Percentiles rank a stretch among this genome's conserved stretches.
These are phyloP conservation scores for Fusarium fracticaudum DNA, from an alignment of 2,329 filamentous ascomycete species.

Conservation along the genomic window DNA sequence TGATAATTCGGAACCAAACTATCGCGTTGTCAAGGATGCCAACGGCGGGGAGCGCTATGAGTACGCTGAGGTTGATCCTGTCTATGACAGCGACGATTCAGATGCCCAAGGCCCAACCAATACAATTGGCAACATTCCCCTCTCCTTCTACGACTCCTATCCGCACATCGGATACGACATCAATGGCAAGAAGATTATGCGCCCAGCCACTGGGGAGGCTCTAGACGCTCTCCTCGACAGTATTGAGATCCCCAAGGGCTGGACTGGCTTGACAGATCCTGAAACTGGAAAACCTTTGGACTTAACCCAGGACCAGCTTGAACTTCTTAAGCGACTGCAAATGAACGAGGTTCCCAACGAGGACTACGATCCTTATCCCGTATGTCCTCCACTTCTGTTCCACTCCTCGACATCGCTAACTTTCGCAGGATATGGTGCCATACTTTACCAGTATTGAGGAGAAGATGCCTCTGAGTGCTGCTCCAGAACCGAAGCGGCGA, in stretches of 20 bases:
- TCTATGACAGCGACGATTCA: conserved; percentile 95
- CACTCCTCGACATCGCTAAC: conserved; percentile 11
- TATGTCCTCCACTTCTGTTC: conserved; percentile 50
- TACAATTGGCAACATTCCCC: conserved; percentile 93
- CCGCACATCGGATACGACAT: conserved; percentile 99
- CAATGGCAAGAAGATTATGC: conserved; percentile 97
- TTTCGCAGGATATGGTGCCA: conserved; percentile 78
- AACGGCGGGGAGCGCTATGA: conserved; percentile 92
- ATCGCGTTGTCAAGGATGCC: conserved; percentile 76
- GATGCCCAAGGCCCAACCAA: conserved; percentile 83
- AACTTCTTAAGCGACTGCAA: conserved; percentile 87
- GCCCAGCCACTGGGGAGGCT: conserved; percentile 92
- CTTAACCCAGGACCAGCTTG: conserved; percentile 86
- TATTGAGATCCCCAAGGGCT: conserved; percentile 96
- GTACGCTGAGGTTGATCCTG: conserved; percentile 92
- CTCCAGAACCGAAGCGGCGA: conserved; percentile 93
- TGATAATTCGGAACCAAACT: conserved; percentile 56
- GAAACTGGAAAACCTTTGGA: conserved; percentile 92
- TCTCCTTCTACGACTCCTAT: conserved; percentile 96
- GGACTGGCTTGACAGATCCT: conserved; percentile 95
- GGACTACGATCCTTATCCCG: conserved; percentile 91
- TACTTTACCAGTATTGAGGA: conserved; percentile 93
- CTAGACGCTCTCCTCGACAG: conserved; percentile 93
- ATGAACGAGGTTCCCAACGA: conserved; percentile 88
- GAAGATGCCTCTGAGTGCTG: conserved; percentile 92